Percentiles rank a stretch among this genome's conserved stretches.
Conservation (phyloP, 768 basidiomycete species). For the Coprinopsis cinerea region DNA sequence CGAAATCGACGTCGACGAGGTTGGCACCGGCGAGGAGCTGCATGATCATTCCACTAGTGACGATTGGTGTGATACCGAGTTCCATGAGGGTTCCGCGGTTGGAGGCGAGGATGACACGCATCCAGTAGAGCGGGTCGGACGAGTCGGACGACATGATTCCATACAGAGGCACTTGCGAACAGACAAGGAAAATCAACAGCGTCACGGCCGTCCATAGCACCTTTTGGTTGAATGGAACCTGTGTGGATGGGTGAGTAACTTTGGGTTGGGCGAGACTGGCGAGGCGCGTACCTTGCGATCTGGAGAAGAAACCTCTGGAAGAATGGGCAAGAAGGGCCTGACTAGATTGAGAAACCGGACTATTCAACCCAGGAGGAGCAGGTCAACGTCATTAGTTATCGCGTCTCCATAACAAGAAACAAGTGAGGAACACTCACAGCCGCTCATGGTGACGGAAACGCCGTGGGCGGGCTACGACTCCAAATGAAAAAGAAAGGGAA, state of each 20-base stretch:
- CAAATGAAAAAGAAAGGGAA: slow-evolving; percentile 21
- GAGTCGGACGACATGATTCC: slow-evolving; percentile 99
- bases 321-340: slow-evolving; percentile 92
- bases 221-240: slow-evolving; percentile 99
- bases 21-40: slow-evolving; percentile 97
- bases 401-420: not conserved
- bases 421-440: slow-evolving; percentile 52
- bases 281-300: slow-evolving; percentile 87
- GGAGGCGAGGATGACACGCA: slow-evolving; percentile 98
- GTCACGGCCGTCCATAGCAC: slow-evolving; percentile 98
- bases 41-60: slow-evolving; percentile 99
- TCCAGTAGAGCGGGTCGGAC: slow-evolving; percentile 98
- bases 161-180: slow-evolving; percentile 98
- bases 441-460: slow-evolving; percentile 61
- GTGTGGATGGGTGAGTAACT: not conserved
- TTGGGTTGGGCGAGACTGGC: not conserved
- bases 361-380: slow-evolving; percentile 27
- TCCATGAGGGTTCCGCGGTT: slow-evolving; percentile 99
- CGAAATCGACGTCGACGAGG: slow-evolving; percentile 96
- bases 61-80: slow-evolving; percentile 94
- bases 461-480: no score
- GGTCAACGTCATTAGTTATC: slow-evolving; percentile 1
- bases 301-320: slow-evolving; percentile 96
- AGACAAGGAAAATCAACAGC: slow-evolving; percentile 98
- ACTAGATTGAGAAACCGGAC: slow-evolving; percentile 98